phyloP scores from a whole-genome alignment of 768 basidiomycete genomes.

The Mycena polygramma region DNA sequence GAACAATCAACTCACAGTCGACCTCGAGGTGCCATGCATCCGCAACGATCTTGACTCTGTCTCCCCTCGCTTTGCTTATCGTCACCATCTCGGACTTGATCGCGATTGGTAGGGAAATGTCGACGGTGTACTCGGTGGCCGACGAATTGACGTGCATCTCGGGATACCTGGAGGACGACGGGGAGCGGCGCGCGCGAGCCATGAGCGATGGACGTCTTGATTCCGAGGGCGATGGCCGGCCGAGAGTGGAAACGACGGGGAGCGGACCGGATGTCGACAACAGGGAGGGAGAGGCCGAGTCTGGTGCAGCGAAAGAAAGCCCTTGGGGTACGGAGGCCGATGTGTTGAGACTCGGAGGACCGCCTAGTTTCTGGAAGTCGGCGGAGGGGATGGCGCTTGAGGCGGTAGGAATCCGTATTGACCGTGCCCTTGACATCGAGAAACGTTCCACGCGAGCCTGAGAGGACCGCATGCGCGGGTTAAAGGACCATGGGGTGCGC shows the following conservation, averaged over 20 bases:
- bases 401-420: constrained; percentile 14
- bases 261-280: neutral
- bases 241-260: constrained; percentile 31
- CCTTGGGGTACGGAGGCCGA: constrained; percentile 11
- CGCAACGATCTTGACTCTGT: constrained; percentile 68
- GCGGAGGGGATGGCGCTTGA: neutral
- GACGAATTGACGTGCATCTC: constrained; percentile 61
- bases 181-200: constrained; percentile 47
- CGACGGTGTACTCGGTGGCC: constrained; percentile 56
- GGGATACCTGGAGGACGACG: constrained; percentile 51
- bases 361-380: neutral
- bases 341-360: neutral
- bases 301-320: neutral
- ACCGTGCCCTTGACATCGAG: constrained; percentile 16
- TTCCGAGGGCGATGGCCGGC: constrained; percentile 24
- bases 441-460: constrained; percentile 19
- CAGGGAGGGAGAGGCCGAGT: neutral
- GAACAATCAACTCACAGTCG: constrained; percentile 61
- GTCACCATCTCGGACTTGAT: constrained; percentile 73
- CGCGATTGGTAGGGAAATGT: constrained; percentile 62
- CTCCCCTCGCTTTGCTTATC: constrained; percentile 70
- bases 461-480: constrained; percentile 18
- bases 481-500: constrained; percentile 15
- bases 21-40: constrained; percentile 73
- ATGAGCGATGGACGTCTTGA: constrained; percentile 41